These are phyloP conservation scores for Septoria petroselini DNA, from an alignment of 2,329 filamentous ascomycete genomes.

Conservation along the genomic window DNA sequence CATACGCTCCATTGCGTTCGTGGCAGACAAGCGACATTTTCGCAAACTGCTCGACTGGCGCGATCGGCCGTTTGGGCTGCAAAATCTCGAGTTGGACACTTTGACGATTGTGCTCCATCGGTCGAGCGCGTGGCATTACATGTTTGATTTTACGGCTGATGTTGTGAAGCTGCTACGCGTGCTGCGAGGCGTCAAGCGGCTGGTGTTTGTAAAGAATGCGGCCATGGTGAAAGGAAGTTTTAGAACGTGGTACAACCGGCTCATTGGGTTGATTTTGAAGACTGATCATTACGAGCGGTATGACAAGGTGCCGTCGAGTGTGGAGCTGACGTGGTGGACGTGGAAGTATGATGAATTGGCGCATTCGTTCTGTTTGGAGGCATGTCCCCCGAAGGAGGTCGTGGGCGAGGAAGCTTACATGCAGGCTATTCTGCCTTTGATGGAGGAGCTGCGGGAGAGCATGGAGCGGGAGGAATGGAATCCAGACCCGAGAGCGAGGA, in stretches of 20 bases:
- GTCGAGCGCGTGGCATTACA: conserved; percentile 37
- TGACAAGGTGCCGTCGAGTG: conserved; percentile 33
- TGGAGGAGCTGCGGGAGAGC: conserved; percentile 38
- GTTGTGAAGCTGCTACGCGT: conserved; percentile 37
- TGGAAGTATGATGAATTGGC: conserved; percentile 37
- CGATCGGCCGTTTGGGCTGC: conserved; percentile 35
- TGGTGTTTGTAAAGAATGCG: conserved; percentile 39
- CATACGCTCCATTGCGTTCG: conserved; percentile 37
- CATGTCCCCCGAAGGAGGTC: conserved; percentile 30
- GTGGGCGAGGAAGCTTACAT: conserved; percentile 42
- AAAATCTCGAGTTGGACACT: conserved; percentile 35
- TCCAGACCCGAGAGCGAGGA: conserved; percentile 37
- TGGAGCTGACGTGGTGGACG: conserved; percentile 42
- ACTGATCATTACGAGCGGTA: conserved; percentile 44
- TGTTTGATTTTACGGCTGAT: conserved; percentile 37
- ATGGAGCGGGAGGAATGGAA: conserved; percentile 41
- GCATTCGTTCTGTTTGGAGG: conserved; percentile 36
- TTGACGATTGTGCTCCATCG: conserved; percentile 36
- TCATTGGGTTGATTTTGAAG: conserved; percentile 43
- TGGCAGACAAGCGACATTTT: conserved; percentile 36
- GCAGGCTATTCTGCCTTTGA: conserved; percentile 38
- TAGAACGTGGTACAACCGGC: conserved; percentile 40
- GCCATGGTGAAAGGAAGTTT: conserved; percentile 40
- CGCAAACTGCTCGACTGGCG: conserved; percentile 36
- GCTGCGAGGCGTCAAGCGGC: conserved; percentile 35